Evolutionary conservation across 805 yeast genomes (phyloP), one percentile per base, ranked within the genome.

Genomic region (Metschnikowia bowlesiae): DNA sequence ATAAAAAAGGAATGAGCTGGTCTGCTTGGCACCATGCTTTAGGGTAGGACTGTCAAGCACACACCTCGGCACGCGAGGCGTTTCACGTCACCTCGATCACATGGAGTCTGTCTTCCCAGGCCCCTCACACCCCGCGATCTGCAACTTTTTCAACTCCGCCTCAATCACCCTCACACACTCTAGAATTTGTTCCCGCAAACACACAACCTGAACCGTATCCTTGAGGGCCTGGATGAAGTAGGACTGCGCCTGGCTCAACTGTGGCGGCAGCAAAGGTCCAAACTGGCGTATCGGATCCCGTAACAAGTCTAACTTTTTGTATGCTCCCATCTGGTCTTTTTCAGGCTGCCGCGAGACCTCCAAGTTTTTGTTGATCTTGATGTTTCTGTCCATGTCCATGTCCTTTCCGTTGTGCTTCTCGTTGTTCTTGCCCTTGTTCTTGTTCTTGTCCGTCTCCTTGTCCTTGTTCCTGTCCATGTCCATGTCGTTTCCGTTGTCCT

Each of bases 261-360:
- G 69, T 37, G 53, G 57, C 7, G 83, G 80, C 2, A 74, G 80
- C 36, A 80, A 60, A 0, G 73, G 73, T 1, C 81, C 81, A 62
- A 80, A 77, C 70, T 76, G 80, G 35, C 65, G 29, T n/a, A 64
- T 51, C 4, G 67, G 67, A 39, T 57, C 57, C 29, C 51, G 42
- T 10, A 53, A 47, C 28, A 49, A 34, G 32, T 38, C 39, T 16
- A 28, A 29, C 14, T 28, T 28, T 10, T 22, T 28, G 9, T 42
- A 22, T 5, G 31, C 18, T 11, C n/a, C 4, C 10, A 33, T 8
- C 31, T 14, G 32, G 3, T 33, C 9, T 10, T 32, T 13, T 26
- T 33, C 9, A 9, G 33, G 31, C 9, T 18, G 31, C 22, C 22
- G 31, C 3, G 31, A 33, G 18, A 42, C 38, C 13, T 13, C 39